Base-by-base conservation (phyloP, 306 rosid genomes). In the Casuarina cunninghamiana region DNA sequence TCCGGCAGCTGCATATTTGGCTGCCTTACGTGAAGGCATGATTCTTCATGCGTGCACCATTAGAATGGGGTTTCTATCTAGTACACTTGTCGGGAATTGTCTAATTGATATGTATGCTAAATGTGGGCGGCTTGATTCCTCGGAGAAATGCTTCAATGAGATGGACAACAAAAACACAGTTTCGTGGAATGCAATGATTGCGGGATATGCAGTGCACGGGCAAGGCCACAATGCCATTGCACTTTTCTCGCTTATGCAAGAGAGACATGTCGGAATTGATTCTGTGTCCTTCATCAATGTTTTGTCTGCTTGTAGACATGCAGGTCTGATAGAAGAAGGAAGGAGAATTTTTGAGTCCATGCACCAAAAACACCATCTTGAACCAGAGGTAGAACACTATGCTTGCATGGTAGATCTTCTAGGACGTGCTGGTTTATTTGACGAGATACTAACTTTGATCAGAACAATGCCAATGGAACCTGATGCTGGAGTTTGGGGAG, bases 401-500 rank as follows among this genome's bases (percentile, higher is more conserved):
- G 97, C 94, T 10, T 92, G 94, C 86, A 81, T 92, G 93, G 84
- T 88, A 41, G 93, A 90, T 86, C 97, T 92, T 79, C 75, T 90
- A 13, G 84, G 93, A 67, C 72, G 88, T 73, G 89, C 90, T 55
- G 90, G 89, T 67, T 84, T 92, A 72, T 92, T 85, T 41, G 89
- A 90, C 42, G 94, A 92, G 83, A 79, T 82, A 55, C 32, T 57
- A 69, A 69, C 67, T 72, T 81, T 90, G 58, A 87, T 92, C 16
- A 71, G 71, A 35, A 53, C 58, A 61, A 92, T 87, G 84, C 90
- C 95, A 39, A 76, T 76, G 83, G 84, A 85, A 73, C 89, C 95
- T 1, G 84, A 83, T 82, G 94, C 90, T 2, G 85, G 83, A 72
- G 87, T 90, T 49, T 92, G 97, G 97, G 97, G 97, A 19, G 94